These are phyloP conservation scores for Botrytis medusae DNA, from an alignment of 2,329 filamentous ascomycete species.

Conservation along the genomic window DNA sequence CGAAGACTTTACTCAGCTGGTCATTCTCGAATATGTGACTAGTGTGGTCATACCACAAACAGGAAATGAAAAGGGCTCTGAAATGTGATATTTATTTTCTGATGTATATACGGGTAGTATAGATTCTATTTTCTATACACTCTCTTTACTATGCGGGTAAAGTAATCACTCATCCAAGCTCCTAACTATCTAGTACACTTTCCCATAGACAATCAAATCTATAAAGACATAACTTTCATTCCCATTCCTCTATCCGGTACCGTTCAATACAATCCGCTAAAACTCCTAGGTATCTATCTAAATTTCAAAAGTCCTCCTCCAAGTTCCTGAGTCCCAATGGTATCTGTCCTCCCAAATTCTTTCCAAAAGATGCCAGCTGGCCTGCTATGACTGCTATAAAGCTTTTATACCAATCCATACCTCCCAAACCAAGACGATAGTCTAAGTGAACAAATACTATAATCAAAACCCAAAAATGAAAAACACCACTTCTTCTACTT, in stretches of 20 bases:
- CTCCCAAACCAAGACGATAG: background rate
- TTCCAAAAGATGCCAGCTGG: slow-evolving; percentile 8
- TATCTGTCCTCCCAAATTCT: slow-evolving; percentile 13
- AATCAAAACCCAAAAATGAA: slow-evolving; percentile 1
- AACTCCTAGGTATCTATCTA: slow-evolving; percentile 17
- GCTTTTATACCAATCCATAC: slow-evolving; percentile 10
- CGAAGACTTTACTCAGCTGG: background rate
- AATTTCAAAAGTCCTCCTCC: slow-evolving; percentile 6
- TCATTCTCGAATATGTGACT: background rate
- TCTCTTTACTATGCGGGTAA: background rate
- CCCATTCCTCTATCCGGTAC: background rate
- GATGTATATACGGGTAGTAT: background rate
- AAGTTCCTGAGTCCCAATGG: slow-evolving; percentile 2
- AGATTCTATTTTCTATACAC: background rate
- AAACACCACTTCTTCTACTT: background rate
- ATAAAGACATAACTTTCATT: background rate
- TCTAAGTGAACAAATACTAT: background rate
- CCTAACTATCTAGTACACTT: background rate
- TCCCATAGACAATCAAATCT: background rate
- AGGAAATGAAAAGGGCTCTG: background rate
- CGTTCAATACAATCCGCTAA: background rate
- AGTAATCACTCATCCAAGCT: background rate
- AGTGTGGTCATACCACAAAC: background rate
- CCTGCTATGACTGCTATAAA: background rate
- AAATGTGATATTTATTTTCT: background rate